phyloP scores from a whole-genome alignment of 805 yeast genomes.

The Ogataea trehalophila region DNA sequence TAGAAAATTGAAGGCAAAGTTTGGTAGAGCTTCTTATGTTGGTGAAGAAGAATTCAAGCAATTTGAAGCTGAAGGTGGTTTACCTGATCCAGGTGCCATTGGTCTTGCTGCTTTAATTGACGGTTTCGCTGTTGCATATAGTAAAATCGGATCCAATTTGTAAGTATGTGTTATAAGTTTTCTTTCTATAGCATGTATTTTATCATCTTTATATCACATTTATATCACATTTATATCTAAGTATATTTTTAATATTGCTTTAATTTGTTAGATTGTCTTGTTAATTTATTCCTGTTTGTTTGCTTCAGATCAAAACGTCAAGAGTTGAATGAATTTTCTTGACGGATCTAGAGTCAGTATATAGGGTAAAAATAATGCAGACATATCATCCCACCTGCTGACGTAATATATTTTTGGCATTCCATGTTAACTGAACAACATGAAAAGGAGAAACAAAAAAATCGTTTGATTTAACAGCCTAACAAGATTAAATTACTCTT shows the following conservation, averaged over 20 bases:
- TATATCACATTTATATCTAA: not conserved
- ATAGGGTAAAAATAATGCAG: too few species aligned
- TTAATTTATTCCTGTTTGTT: too few species aligned
- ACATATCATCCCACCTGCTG: too few species aligned
- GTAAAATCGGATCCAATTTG: conserved; percentile 16
- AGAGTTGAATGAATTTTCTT: too few species aligned
- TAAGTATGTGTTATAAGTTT: not conserved
- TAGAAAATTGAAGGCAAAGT: conserved; percentile 69
- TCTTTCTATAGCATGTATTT: not conserved
- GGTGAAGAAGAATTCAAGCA: conserved; percentile 50
- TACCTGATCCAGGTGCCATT: conserved; percentile 95
- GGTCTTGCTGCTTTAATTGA: conserved; percentile 51
- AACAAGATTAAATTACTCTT: too few species aligned
- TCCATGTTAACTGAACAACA: too few species aligned
- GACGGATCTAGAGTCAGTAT: too few species aligned
- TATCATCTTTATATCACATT: not conserved
- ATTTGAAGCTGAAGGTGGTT: conserved; percentile 54
- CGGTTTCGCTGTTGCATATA: conserved; percentile 27
- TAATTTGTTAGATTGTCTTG: not conserved
- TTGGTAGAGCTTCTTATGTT: conserved; percentile 93
- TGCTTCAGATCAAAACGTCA: too few species aligned
- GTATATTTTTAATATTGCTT: not conserved
- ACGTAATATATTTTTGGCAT: too few species aligned
- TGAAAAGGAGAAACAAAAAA: too few species aligned
- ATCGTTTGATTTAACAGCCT: too few species aligned